Base-by-base conservation (phyloP, 352 stramenopile genomes). In the Pythium myriotylum region DNA sequence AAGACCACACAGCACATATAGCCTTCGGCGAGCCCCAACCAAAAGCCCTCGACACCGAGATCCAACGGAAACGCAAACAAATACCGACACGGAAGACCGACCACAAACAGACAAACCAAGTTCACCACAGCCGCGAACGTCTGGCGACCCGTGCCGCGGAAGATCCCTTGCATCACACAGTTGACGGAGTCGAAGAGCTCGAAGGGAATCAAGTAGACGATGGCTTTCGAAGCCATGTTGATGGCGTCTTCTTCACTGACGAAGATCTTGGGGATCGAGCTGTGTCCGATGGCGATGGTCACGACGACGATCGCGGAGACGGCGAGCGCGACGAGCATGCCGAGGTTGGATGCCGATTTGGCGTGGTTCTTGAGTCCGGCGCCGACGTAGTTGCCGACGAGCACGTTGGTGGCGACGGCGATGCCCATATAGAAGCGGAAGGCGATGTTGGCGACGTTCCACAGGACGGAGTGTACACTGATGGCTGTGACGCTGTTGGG, bases 371-470 rank as follows among this genome's bases (percentile, higher is more conserved):
- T 78, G 50, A 84, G 74, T 65, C 95, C 91, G 27, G 76, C 79
- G 27, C 89, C 89, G 0, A 93, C 76, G 64, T 92, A 88, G 37
- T 86, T 89, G 45, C 90, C 89, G 10, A 89, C 85, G 14, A 90
- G 89, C 24, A 95, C 84, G 52, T 92, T 95, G 2, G 76, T 73
- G 20, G 91, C 84, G 54, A 95, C 75, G 0, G 70, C 80, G 33
- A 95, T 86, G 20, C 87, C 86, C 35, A 94, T 65, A 70, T 93
- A 92, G 26, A 95, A 73, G 59, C 88, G 92, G 58, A 86, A 94
- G 45, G 76, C 74, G 54, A 91, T 78, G 12, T 76, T 86, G 12
- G 75, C 84, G 22, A 91, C 70, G 57, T 79, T 88, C 32, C 83
- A 70, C 20, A 90, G 51, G 42, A 94, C 81, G 19, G 85, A 89